Evolutionary conservation across 192 early-diverging fungal genomes (phyloP).

Genomic region (Coemansia sp.): DNA sequence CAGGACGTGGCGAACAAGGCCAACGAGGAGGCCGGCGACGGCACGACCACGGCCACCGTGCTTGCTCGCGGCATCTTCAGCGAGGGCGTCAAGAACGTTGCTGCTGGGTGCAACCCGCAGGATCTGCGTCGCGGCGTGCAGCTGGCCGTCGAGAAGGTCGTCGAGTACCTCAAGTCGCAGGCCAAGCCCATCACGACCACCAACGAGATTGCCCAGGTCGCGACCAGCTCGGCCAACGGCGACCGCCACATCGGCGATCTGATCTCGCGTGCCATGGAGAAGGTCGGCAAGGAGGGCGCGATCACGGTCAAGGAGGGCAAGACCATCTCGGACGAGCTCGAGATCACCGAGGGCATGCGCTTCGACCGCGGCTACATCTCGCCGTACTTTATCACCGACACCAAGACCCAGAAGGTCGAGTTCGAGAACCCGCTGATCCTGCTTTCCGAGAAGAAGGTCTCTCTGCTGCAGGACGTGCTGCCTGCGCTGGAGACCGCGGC

Average conservation of each 20-base stretch:
- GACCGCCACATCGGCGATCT: conserved; percentile 93
- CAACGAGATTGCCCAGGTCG: conserved; percentile 97
- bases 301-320: conserved; percentile 99
- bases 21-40: conserved; percentile 99
- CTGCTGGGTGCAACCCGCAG: conserved; percentile 99
- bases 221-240: conserved; percentile 99
- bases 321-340: conserved; percentile 98
- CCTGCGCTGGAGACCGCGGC: conserved; percentile 95
- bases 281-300: conserved; percentile 99
- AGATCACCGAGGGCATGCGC: conserved; percentile 99
- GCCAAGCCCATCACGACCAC: conserved; percentile 89
- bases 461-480: conserved; percentile 89
- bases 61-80: conserved; percentile 97
- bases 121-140: conserved; percentile 95
- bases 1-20: conserved; percentile 99
- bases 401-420: conserved; percentile 97
- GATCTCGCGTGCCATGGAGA: conserved; percentile 99
- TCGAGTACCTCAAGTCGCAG: conserved; percentile 90
- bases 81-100: conserved; percentile 99
- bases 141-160: conserved; percentile 88
- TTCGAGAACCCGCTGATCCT: conserved; percentile 99
- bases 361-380: conserved; percentile 99
- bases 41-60: conserved; percentile 98
- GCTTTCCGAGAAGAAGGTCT: conserved; percentile 99
- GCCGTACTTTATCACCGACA: conserved; percentile 99